Percentiles rank a stretch among this genome's conserved stretches.
Conservation (phyloP, 768 basidiomycete genomes). For the Tulasnella sp. region DNA sequence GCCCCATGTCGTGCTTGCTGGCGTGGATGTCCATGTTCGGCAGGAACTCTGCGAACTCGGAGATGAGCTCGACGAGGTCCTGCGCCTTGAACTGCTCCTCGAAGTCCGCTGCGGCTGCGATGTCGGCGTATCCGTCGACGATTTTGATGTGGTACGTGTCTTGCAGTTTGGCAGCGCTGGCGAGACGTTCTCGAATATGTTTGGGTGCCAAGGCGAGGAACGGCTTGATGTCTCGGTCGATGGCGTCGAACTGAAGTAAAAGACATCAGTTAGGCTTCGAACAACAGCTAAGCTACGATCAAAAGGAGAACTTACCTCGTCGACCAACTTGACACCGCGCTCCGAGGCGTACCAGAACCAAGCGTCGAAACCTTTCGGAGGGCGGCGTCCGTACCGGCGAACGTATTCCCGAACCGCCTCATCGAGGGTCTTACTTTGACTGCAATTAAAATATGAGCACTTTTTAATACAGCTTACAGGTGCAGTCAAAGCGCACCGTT, state of each 20-base stretch:
- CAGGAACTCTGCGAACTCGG: neutral
- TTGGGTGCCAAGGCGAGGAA: constrained; percentile 32
- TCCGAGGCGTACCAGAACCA: constrained; percentile 25
- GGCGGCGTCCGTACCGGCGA: constrained; percentile 26
- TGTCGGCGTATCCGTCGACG: neutral
- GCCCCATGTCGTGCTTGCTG: neutral
- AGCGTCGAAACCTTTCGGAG: constrained; percentile 35
- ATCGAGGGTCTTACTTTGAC: constrained; percentile 29
- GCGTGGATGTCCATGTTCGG: constrained; percentile 9
- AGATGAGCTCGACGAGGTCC: neutral
- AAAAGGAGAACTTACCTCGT: neutral
- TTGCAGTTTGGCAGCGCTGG: neutral
- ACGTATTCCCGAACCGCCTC: constrained; percentile 32
- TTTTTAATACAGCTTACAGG: constrained; percentile 9
- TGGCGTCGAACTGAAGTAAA: constrained; percentile 34
- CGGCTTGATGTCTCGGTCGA: constrained; percentile 32
- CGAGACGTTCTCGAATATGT: neutral
- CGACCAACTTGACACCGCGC: neutral
- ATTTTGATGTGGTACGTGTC: constrained; percentile 11
- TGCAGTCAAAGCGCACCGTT: neutral
- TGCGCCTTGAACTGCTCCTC: neutral
- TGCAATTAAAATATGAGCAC: constrained; percentile 27
- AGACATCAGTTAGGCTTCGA: neutral
- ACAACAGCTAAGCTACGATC: neutral
- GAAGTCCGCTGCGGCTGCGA: neutral